These are phyloP conservation scores for Fragaria ananassa DNA, from an alignment of 306 rosid genomes.

Conservation along the genomic window DNA sequence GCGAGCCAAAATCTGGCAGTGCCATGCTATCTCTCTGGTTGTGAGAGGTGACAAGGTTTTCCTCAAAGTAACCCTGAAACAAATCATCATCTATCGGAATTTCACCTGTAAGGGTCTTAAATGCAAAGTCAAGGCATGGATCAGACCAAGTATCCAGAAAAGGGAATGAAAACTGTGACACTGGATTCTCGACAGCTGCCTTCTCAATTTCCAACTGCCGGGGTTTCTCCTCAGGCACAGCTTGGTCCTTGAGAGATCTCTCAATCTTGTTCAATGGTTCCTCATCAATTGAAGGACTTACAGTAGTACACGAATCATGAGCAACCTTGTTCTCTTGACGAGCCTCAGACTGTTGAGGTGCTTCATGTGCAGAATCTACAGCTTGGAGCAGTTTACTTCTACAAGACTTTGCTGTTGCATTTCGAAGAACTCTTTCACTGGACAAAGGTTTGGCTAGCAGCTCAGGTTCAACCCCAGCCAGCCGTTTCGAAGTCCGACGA, in stretches of 20 bases:
- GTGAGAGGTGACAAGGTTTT: slow-evolving; percentile 41
- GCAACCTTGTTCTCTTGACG: slow-evolving; percentile 20
- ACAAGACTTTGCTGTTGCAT: slow-evolving; percentile 30
- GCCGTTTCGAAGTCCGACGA: slow-evolving; percentile 47
- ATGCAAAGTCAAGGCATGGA: slow-evolving; percentile 76
- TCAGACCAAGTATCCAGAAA: slow-evolving; percentile 81
- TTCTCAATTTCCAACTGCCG: slow-evolving; percentile 34
- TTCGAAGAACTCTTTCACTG: slow-evolving; percentile 46
- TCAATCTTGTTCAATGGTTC: slow-evolving; percentile 30
- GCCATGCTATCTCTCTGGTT: slow-evolving; percentile 30
- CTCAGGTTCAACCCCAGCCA: slow-evolving; percentile 61
- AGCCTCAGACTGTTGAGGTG: slow-evolving; percentile 26
- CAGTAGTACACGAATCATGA: slow-evolving; percentile 7
- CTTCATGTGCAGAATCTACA: slow-evolving; percentile 28
- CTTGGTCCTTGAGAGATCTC: slow-evolving; percentile 28
- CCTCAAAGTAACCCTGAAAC: slow-evolving; percentile 49
- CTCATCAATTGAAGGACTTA: slow-evolving; percentile 17
- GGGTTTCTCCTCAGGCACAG: slow-evolving; percentile 22
- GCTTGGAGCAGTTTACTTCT: slow-evolving; percentile 24
- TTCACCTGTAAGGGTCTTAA: slow-evolving; percentile 80
- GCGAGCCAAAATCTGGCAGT: slow-evolving; percentile 61
- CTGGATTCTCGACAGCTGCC: slow-evolving; percentile 38
- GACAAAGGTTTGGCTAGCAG: slow-evolving; percentile 32
- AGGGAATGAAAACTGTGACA: slow-evolving; percentile 54
- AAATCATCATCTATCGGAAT: slow-evolving; percentile 68